Evolutionary conservation across 192 early-diverging fungal genomes (phyloP), one percentile per base, ranked within the genome.

Genomic region (Podila epigama): DNA sequence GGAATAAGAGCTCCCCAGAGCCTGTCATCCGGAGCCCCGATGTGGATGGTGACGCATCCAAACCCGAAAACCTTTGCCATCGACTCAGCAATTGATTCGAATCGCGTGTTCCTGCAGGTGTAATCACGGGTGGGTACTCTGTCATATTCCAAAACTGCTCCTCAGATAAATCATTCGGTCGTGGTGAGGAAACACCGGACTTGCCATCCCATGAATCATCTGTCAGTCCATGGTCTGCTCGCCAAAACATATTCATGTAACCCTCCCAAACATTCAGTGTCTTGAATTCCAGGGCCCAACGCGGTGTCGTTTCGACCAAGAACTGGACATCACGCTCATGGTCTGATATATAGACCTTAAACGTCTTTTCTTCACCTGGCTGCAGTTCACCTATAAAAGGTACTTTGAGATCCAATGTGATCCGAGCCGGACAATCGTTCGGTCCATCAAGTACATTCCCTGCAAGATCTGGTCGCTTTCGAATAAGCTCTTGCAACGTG

Each of bases 191-290:
- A 1, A 54, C 51, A 9, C 22, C 9, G 22, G 66, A 58, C 1
- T 29, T 16, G 5, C 61, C 72, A 13, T 77, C 60, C 73, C 66
- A 77, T 5, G 66, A 48, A 36, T 51, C 9, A 20, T 77, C 73
- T 16, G 66, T 64, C 12, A 77, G 32, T 63, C 73, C 61, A 53
- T 77, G 66, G 16, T 40, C 31, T 4, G 73, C 73, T 27, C 73
- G 60, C 73, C 73, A 77, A 56, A 64, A 77, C 73, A 77, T 80
- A 48, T 72, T 80, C 69, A 80, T 80, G 10, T 61, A 70, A 10
- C 79, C 79, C 33, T 80, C 69, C 79, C 79, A 80, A 0, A 72
- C 70, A 33, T 80, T 80, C 32, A 52, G 59, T 0, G 79, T 50
- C 5, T 41, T 25, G 22, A 80, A 80, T 15, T 63, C 9, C 25